Base-by-base conservation (phyloP, 139 green algal genomes). In the Penium margaritaceum region DNA sequence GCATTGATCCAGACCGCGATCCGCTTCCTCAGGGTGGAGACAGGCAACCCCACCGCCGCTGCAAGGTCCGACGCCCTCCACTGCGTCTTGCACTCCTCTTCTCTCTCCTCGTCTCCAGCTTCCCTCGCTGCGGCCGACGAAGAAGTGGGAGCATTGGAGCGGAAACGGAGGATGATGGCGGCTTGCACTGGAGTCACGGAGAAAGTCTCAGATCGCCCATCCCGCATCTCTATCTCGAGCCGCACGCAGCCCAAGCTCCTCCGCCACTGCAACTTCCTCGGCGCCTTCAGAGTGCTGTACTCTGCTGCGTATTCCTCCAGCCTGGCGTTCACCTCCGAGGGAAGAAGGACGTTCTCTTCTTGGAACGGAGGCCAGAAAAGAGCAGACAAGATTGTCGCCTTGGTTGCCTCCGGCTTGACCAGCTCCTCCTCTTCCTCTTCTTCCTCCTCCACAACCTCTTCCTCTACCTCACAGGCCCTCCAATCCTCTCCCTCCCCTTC, bases 1-100 rank as follows among this genome's bases (percentile, higher is more conserved):
- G 91, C 84, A 54, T 92, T 91, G 32, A 97, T 82, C 92, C 92
- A 97, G 64, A 94, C 92, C 17, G 90, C 61, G 29, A 86, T 79
- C 39, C 88, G 88, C 47, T 70, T 60, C 2, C 87, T 78, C 43
- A 96, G 75, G 27, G 84, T 60, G 1, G 76, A 61, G n/a, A 67
- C 29, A 0, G 80, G 54, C 34, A 95, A 41, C 0, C 83, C 80
- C 62, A 96, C 58, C 5, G 60, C 54, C 14, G 72, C 68, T 0
- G 86, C 82, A 43, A 95, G 75, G 55, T 90, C 82, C 1, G 38
- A 53, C 2, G 76, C 76, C 17, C 15, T 32, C 83, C 82, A 85
- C 36, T 32, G 12, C 24, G 65, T 15, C 27, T 2, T 30, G 12
- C 15, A 14, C 36, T 60, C 38, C 12, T 60, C 51, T 24, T 60